Evolutionary conservation across 2,329 filamentous ascomycete genomes (phyloP), one percentile per base, ranked within the genome.

Genomic region (Purpureocillium lavendulum): DNA sequence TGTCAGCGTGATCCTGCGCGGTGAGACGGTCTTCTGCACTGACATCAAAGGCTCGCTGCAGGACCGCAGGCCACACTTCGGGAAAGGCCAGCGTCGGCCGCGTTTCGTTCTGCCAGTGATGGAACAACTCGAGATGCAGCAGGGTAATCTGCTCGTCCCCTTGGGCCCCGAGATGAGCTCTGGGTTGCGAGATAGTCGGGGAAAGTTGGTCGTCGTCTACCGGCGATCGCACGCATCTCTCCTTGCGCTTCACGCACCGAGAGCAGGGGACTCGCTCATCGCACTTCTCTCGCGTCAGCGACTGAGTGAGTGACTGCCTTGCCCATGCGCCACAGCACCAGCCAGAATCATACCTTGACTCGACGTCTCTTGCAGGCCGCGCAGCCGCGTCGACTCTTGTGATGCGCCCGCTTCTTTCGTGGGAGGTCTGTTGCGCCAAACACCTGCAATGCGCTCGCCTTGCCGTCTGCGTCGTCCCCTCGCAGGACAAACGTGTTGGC

Each of bases 71-170:
- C 56, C 57, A 60, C 10, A 57, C 41, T 13, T 49, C 44, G 14
- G 41, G 28, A 38, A 58, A 58, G 31, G 50, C 40, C 14, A 59
- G 46, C 9, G 51, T 57, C 11, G 44, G 40, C 4, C 47, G 36
- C 13, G 52, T 56, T 14, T 41, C 30, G 11, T 48, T 45, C 17
- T 54, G 47, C 35, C 56, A 59, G 43, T 59, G 54, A 41, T 56
- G 45, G 41, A 60, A 52, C 21, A 60, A 48, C 36, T 59, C 53
- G 40, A 60, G 45, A 35, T 60, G 55, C 13, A 58, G 37, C 4
- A 58, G 40, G 34, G 56, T 58, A 35, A 57, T 47, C 8, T 40
- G 44, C 3, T 35, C n/a, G 29, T 41, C 40, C 16, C 26, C 12
- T 31, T 16, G n/a, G 14, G 36, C 14, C 11, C 16, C 29, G 34